phyloP scores from a whole-genome alignment of 1,284 basidiomycete genomes.

The Trichosporon ovoides region DNA sequence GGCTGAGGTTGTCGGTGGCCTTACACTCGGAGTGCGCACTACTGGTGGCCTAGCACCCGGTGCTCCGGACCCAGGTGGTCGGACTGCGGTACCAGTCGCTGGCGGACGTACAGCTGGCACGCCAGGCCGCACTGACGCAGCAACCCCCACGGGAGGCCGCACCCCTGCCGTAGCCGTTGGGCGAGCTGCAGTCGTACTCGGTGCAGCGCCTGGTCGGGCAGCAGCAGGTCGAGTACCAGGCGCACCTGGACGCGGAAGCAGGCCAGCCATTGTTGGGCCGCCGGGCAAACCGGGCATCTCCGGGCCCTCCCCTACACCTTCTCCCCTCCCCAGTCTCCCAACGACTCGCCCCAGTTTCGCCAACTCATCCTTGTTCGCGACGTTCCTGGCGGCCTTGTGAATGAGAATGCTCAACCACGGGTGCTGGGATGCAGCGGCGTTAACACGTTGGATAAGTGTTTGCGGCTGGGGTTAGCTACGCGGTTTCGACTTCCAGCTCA shows the following conservation, averaged over 20 bases:
- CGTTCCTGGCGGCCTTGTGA: conserved; percentile 44
- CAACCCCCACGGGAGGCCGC: conserved; percentile 5
- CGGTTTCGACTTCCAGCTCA: background rate
- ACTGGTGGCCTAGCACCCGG: conserved; percentile 2
- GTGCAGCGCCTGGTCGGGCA: background rate
- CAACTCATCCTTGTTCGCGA: conserved; percentile 42
- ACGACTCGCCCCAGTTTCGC: conserved; percentile 41
- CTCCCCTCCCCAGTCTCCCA: conserved; percentile 33
- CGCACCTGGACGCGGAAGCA: background rate
- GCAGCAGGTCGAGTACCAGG: conserved; percentile 1
- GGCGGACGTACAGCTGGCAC: background rate
- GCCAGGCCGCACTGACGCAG: background rate
- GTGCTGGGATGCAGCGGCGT: conserved; percentile 37
- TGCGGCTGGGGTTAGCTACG: conserved; percentile 17
- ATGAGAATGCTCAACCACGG: conserved; percentile 43
- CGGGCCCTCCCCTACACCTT: conserved; percentile 23
- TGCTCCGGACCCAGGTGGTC: background rate
- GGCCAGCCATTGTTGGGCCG: conserved; percentile 11
- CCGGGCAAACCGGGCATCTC: conserved; percentile 15
- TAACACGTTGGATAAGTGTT: conserved; percentile 40
- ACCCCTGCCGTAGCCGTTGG: background rate
- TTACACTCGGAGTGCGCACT: background rate
- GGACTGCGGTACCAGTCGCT: background rate
- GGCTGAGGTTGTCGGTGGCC: conserved; percentile 3
- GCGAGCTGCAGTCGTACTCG: background rate